Conservation (phyloP, 1,139 yeast species). For the Nakaseomyces uthaithaninus region DNA sequence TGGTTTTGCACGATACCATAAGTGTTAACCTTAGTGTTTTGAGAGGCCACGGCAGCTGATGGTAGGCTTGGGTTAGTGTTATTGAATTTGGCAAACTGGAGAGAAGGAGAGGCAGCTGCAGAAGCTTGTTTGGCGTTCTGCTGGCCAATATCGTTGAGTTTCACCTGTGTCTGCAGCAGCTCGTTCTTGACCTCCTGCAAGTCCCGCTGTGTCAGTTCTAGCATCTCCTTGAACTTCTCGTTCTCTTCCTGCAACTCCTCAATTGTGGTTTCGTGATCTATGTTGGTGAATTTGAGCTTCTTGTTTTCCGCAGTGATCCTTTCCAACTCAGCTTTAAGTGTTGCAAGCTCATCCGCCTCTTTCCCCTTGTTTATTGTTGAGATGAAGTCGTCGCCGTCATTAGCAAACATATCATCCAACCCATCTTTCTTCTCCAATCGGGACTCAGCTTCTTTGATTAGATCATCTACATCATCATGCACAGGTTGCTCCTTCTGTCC, state of each 20-base stretch:
- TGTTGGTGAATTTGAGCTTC: conserved; percentile 35
- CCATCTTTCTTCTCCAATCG: conserved; percentile 9
- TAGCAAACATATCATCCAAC: conserved; percentile 9
- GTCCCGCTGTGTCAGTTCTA: conserved; percentile 28
- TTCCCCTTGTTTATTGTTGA: conserved; percentile 28
- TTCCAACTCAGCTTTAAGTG: conserved; percentile 26
- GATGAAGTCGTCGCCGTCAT: conserved; percentile 25
- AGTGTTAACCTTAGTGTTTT: conserved; percentile 9
- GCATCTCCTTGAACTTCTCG: conserved; percentile 30
- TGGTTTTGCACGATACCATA: conserved; percentile 14
- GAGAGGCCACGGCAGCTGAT: conserved; percentile 16
- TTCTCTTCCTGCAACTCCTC: conserved; percentile 33
- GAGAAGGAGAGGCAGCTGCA: conserved; percentile 17
- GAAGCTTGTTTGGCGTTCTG: conserved; percentile 18
- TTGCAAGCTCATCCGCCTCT: conserved; percentile 25
- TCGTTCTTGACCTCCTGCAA: conserved; percentile 12
- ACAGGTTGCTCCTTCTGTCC: neutral
- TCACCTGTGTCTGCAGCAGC: conserved; percentile 20
- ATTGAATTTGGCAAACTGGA: conserved; percentile 17
- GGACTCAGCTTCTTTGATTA: neutral
- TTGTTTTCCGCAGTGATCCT: conserved; percentile 31
- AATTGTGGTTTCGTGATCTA: conserved; percentile 42
- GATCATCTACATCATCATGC: conserved; percentile 5
- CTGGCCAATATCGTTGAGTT: conserved; percentile 14
- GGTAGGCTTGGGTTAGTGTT: conserved; percentile 8